A percentile compares a stretch with the other conserved stretches of the same genome.
These are phyloP conservation scores for Pisolithus microcarpus DNA, from an alignment of 768 basidiomycete species.

Conservation along the genomic window DNA sequence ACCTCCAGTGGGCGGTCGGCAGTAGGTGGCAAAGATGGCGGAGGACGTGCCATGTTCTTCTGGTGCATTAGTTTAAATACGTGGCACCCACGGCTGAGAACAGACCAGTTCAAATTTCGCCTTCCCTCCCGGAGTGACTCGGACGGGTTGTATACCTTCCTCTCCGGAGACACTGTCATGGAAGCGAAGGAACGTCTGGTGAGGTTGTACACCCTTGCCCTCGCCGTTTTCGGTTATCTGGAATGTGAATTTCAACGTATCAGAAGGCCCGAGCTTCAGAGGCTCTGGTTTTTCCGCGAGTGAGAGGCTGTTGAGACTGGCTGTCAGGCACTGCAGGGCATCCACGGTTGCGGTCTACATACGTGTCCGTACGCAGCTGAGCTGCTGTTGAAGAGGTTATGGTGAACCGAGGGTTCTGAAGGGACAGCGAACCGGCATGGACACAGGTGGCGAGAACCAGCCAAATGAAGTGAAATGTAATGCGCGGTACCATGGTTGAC, in stretches of 20 bases:
- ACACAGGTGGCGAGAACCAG: slow-evolving; percentile 43
- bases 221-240: slow-evolving; percentile 57
- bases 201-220: slow-evolving; percentile 71
- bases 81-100: slow-evolving; percentile 1
- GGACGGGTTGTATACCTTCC: slow-evolving; percentile 81
- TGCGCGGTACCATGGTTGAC: slow-evolving; percentile 15
- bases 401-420: slow-evolving; percentile 55
- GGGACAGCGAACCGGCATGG: slow-evolving; percentile 50
- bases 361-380: slow-evolving; percentile 62
- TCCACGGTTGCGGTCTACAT: slow-evolving; percentile 24
- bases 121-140: slow-evolving; percentile 70
- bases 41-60: slow-evolving; percentile 75
- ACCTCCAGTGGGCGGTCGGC: slow-evolving; percentile 58
- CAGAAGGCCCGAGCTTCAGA: slow-evolving; percentile 46
- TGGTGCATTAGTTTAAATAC: neutral
- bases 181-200: slow-evolving; percentile 89
- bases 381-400: slow-evolving; percentile 51
- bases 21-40: slow-evolving; percentile 66
- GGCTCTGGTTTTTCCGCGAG: slow-evolving; percentile 41
- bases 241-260: slow-evolving; percentile 74
- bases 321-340: slow-evolving; percentile 6
- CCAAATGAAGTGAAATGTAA: slow-evolving; percentile 17
- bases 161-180: slow-evolving; percentile 70
- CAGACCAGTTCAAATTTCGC: slow-evolving; percentile 82
- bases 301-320: slow-evolving; percentile 44